Base-by-base conservation (phyloP, 2,329 filamentous ascomycete species). In the Aspergillus candidus region DNA sequence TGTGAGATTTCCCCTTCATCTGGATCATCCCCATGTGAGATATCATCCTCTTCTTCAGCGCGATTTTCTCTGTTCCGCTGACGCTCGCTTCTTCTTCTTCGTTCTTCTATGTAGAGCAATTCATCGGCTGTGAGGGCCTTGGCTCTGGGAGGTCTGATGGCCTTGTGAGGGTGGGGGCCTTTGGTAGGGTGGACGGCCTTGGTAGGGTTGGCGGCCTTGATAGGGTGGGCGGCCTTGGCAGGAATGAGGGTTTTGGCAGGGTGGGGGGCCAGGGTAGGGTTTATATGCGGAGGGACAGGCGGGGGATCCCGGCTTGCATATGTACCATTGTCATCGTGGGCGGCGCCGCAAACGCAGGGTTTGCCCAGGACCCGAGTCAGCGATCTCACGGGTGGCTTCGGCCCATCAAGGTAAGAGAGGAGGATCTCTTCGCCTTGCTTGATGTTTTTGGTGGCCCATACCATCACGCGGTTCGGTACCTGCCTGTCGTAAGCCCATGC, bases 381-480 rank as follows among this genome's bases (percentile, higher is more conserved):
- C 8, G 41, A 31, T 11, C 34, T 22, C 29, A 44, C 12, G 10
- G 44, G 35, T 10, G 31, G 17, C 15, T 52, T 29, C 13, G 18
- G 27, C 14, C 37, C 33, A 11, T 43, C 30, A 29, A 47, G 50
- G 40, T 61, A 59, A 1, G 49, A 44, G 36, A 62, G 43, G 13
- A 46, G 39, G 6, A 66, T 57, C 37, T 66, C 62, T 14, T 60
- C 49, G 5, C 50, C 56, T 2, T 48, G 27, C 14, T 40, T 33
- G 18, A 66, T 63, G 13, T 49, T 33, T 7, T 46, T 44, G 6
- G 33, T 44, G 3, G 63, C 58, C 53, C 56, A 62, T 27, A 66
- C 41, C 10, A 63, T 38, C 8, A 66, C 40, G 3, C 61, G 57
- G 38, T 64, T 64, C 3, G 54, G 58, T 15, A 63, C 47, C 12